Conservation (phyloP, 495 filamentous ascomycete genomes). For the Lophiotrema nucula region DNA sequence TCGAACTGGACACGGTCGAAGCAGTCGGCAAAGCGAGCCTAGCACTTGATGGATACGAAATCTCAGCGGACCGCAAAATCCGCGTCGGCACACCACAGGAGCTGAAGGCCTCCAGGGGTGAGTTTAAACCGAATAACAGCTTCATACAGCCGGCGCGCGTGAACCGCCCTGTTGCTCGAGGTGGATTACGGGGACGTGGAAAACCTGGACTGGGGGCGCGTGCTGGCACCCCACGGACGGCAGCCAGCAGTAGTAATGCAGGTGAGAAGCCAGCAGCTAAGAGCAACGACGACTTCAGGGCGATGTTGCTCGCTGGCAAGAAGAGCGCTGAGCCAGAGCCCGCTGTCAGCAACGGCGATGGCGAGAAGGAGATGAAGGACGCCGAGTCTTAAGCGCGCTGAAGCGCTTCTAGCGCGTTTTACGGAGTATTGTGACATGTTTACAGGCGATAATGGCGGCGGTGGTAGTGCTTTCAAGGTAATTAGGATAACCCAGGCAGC, state of each 20-base stretch:
- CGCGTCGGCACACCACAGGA: constrained; percentile 68
- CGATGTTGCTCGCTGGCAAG: constrained; percentile 58
- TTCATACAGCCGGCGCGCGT: constrained; percentile 50
- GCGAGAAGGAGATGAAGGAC: neutral
- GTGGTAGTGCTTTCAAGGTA: no score
- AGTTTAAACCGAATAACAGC: constrained; percentile 48
- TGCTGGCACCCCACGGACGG: neutral
- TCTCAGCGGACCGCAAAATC: constrained; percentile 62
- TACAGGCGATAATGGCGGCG: no score
- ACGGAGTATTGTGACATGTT: no score
- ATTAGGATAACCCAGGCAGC: no score
- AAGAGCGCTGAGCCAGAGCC: no score
- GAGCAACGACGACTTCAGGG: constrained; percentile 80
- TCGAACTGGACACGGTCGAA: constrained; percentile 72
- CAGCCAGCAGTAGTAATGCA: neutral
- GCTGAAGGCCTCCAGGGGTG: constrained; percentile 58
- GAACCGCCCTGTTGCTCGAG: constrained; percentile 35
- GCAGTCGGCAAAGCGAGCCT: constrained; percentile 73
- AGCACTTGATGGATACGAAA: constrained; percentile 69
- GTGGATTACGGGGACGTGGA: constrained; percentile 46
- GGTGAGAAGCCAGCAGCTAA: no score
- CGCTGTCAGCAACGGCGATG: neutral
- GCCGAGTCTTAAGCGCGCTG: no score
- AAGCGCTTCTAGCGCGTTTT: no score
- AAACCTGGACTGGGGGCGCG: constrained; percentile 46